Evolutionary conservation across 306 rosid genomes (phyloP), one percentile per base, ranked within the genome.

Genomic region (Quercus parvula): DNA sequence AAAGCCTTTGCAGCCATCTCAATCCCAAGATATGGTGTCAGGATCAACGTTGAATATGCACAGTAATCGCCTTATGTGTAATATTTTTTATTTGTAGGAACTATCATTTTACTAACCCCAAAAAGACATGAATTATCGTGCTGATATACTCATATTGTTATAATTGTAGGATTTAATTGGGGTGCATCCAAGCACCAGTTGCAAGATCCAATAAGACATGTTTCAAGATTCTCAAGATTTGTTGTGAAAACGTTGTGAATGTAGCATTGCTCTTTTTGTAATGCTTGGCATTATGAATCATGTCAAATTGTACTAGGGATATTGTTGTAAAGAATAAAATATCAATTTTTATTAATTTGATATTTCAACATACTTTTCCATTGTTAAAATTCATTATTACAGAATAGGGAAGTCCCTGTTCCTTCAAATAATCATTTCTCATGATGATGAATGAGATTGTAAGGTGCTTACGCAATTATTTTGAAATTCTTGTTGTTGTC

Each of bases 401-500:
- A 68, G 33, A 68, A 18, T 68, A 35, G 52, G 52, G 27, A 35
- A 68, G 52, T 19, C 72, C 52, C 10, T 25, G 3, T 49, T 18
- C 14, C 41, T 15, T 30, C 5, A 64, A 64, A 64, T 64, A 46
- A 77, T 44, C 17, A 75, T 55, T 71, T 6, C 46, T 84, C 81
- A 82, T 54, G 75, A 14, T 78, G 77, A 80, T 55, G 67, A 33
- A 25, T 72, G 86, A 11, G 87, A 59, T 25, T 80, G 73, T 27
- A 80, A 61, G 69, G 51, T 73, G 64, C 76, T 74, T 35, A 76
- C 22, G 35, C 31, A 73, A 20, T 61, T 30, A 55, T 19, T 75
- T 62, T 54, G 85, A 24, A 61, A 24, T 62, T 79, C 77, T 74
- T n/a, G 81, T 75, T 78, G 86, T 75, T 82, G 89, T 77, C 85